A percentile compares a stretch with the other conserved stretches of the same genome.
Evolutionary conservation across 176 grass and related monocot species (phyloP).

Genomic region (Rhynchospora breviuscula): DNA sequence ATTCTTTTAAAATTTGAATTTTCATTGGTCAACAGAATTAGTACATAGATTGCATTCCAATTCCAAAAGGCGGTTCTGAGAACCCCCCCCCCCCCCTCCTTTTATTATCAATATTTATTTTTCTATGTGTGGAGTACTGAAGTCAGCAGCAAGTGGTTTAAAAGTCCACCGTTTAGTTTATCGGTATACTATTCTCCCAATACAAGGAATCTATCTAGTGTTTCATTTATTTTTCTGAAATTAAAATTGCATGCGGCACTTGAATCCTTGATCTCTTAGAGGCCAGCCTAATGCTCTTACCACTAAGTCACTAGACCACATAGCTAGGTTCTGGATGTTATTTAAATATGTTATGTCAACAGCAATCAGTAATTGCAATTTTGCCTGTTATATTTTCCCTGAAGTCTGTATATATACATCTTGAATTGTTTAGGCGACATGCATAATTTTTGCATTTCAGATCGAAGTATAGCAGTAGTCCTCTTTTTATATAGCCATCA

Average conservation of each 20-base stretch:
- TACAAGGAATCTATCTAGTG: constrained; percentile 1
- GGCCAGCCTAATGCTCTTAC: too few relatives aligned
- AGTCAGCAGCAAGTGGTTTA: constrained; percentile 8
- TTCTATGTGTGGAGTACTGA: background rate
- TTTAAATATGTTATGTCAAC: background rate
- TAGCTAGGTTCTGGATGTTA: background rate
- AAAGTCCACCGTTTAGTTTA: background rate
- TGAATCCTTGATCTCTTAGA: too few relatives aligned
- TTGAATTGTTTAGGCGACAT: background rate
- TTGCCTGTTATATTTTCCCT: background rate
- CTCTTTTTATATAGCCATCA: background rate
- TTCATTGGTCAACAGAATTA: constrained; percentile 13
- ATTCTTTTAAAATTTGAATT: constrained; percentile 18
- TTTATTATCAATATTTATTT: background rate
- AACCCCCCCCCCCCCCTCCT: background rate
- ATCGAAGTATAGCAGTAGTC: background rate
- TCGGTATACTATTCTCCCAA: constrained; percentile 11
- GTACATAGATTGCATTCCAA: constrained; percentile 6
- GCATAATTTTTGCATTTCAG: background rate
- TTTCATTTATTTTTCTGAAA: too few relatives aligned
- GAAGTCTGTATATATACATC: background rate
- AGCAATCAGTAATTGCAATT: background rate
- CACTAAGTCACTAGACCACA: too few relatives aligned
- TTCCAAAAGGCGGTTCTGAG: background rate
- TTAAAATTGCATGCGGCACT: too few relatives aligned